These are phyloP conservation scores for Plasmopara viticola DNA, from an alignment of 352 stramenopile species.

Conservation along the genomic window DNA sequence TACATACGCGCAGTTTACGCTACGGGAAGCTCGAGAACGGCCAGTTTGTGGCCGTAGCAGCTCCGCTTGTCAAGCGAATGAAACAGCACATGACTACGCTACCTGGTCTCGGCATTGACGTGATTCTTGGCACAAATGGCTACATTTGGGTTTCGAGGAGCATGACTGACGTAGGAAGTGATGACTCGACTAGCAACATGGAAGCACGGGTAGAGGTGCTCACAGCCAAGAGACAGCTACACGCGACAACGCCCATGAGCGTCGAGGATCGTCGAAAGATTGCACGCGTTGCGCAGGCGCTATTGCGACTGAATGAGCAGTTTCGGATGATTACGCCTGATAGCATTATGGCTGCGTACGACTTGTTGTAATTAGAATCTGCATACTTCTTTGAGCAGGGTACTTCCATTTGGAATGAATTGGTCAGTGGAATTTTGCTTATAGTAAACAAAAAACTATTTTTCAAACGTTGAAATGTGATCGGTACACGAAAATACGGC, in stretches of 20 bases:
- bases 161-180: constrained; percentile 51
- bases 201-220: constrained; percentile 85
- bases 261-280: constrained; percentile 79
- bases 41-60: constrained; percentile 84
- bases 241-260: constrained; percentile 75
- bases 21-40: constrained; percentile 96
- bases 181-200: constrained; percentile 51
- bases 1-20: constrained; percentile 92
- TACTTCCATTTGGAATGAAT: too few species aligned
- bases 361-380: constrained; percentile 28
- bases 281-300: constrained; percentile 82
- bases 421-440: too few species aligned
- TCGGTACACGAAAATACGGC: too few species aligned
- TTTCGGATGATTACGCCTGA: constrained; percentile 91
- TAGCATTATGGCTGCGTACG: constrained; percentile 85
- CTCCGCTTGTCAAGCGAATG: constrained; percentile 88
- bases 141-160: constrained; percentile 93
- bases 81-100: constrained; percentile 93
- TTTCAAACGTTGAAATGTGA: too few species aligned
- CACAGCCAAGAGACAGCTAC: constrained; percentile 86
- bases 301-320: constrained; percentile 83
- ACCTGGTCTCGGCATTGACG: constrained; percentile 68
- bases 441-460: too few species aligned
- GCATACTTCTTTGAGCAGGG: too few species aligned
- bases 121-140: constrained; percentile 93